Percentiles rank a stretch among this genome's conserved stretches.
These are phyloP conservation scores for Triglochin maritima DNA, from an alignment of 106 monocot genomes.

Conservation along the genomic window DNA sequence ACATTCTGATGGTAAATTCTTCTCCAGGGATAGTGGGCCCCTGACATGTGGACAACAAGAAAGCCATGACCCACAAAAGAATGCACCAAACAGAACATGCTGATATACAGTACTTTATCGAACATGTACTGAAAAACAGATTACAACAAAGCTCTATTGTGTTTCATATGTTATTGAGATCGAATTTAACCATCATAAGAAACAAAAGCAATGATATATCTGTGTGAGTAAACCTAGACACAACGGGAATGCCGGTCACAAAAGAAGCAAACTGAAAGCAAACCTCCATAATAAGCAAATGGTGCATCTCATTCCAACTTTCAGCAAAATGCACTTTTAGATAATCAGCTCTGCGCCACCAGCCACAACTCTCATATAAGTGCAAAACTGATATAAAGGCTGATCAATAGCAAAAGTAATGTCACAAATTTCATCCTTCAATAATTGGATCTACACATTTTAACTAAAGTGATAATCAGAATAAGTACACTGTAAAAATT, in stretches of 20 bases:
- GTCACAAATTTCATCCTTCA: background rate
- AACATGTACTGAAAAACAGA: no score
- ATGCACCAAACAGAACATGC: no score
- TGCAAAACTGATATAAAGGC: slow-evolving; percentile 98
- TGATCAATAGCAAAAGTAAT: slow-evolving; percentile 10
- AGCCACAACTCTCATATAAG: slow-evolving; percentile 95
- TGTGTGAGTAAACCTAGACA: background rate
- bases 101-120: no score
- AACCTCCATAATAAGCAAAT: slow-evolving; percentile 99
- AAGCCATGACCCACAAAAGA: no score
- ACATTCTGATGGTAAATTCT: no score
- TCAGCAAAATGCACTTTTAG: slow-evolving; percentile 99
- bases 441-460: background rate
- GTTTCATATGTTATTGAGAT: no score
- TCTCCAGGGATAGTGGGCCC: no score
- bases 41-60: no score
- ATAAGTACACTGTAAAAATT: background rate
- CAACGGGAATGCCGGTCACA: no score
- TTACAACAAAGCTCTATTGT: no score
- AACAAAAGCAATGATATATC: no score
- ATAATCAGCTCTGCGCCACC: slow-evolving; percentile 99
- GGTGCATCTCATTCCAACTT: slow-evolving; percentile 97
- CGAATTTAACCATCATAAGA: no score
- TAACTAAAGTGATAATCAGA: background rate
- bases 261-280: background rate